These are phyloP conservation scores for Mucor plumbeus DNA, from an alignment of 371 early-diverging fungal genomes.

Conservation along the genomic window DNA sequence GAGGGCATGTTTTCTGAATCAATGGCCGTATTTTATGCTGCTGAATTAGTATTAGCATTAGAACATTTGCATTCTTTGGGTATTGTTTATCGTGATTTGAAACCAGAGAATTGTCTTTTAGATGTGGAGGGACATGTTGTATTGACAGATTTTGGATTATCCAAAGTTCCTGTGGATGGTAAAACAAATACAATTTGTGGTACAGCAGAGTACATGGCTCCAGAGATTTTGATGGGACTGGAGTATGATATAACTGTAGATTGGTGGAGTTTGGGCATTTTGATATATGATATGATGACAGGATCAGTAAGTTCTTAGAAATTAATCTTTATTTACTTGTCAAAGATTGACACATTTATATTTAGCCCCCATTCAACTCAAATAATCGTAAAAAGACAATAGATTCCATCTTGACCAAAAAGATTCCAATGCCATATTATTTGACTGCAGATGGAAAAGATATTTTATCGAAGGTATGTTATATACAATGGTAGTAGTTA, in stretches of 20 bases:
- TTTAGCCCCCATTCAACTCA: constrained; percentile 76
- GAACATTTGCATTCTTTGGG: constrained; percentile 88
- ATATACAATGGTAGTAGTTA: not conserved
- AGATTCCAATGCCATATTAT: constrained; percentile 75
- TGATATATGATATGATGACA: constrained; percentile 89
- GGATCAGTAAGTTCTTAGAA: constrained; percentile 56
- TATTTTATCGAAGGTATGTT: constrained; percentile 48
- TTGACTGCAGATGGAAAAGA: constrained; percentile 71
- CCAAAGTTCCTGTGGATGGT: constrained; percentile 76
- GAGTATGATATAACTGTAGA: constrained; percentile 89
- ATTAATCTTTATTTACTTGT: too few relatives aligned
- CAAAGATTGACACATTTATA: too few relatives aligned
- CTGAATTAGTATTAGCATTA: constrained; percentile 85
- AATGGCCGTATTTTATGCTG: constrained; percentile 83
- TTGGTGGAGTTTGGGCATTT: constrained; percentile 94
- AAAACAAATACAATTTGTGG: constrained; percentile 86
- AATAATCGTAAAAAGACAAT: constrained; percentile 79
- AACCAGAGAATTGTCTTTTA: constrained; percentile 91
- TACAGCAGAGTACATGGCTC: constrained; percentile 90
- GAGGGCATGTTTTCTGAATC: constrained; percentile 84
- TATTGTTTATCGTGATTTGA: constrained; percentile 90
- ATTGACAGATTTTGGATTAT: constrained; percentile 93
- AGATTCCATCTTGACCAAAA: constrained; percentile 78
- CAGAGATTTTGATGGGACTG: constrained; percentile 82
- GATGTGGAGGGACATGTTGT: constrained; percentile 82